Evolutionary conservation across 2,329 filamentous ascomycete species (phyloP).

Genomic region (Colletotrichum phormii): DNA sequence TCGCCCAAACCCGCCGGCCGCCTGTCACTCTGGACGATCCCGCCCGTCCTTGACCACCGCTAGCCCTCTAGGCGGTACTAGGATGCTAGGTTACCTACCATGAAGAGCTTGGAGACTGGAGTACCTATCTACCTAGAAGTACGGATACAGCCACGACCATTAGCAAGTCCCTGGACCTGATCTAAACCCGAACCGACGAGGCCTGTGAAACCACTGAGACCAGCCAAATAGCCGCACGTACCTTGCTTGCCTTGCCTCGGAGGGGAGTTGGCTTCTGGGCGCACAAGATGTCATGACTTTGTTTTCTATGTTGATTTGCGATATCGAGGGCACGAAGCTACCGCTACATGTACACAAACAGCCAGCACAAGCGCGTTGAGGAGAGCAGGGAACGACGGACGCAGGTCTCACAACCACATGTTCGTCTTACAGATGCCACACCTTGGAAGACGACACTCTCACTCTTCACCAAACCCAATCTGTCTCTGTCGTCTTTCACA

Average conservation of each 20-base stretch:
- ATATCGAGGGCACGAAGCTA: neutral
- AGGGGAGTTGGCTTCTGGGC: neutral
- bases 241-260: neutral
- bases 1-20: constrained; percentile 15
- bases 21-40: constrained; percentile 34
- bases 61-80: neutral
- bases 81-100: too few species aligned
- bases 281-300: neutral
- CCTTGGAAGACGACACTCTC: too few species aligned
- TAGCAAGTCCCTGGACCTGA: constrained; percentile 18
- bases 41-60: constrained; percentile 1
- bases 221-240: constrained; percentile 11
- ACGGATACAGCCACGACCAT: constrained; percentile 8
- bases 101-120: too few species aligned
- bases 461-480: neutral
- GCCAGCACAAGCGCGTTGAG: neutral
- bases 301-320: neutral
- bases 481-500: constrained; percentile 4
- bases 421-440: neutral
- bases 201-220: neutral
- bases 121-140: neutral
- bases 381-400: neutral
- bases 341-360: neutral
- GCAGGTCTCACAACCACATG: neutral
- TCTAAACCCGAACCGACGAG: constrained; percentile 18